Evolutionary conservation across 2,329 filamentous ascomycete species (phyloP).

Genomic region (Hirsutella thompsonii): DNA sequence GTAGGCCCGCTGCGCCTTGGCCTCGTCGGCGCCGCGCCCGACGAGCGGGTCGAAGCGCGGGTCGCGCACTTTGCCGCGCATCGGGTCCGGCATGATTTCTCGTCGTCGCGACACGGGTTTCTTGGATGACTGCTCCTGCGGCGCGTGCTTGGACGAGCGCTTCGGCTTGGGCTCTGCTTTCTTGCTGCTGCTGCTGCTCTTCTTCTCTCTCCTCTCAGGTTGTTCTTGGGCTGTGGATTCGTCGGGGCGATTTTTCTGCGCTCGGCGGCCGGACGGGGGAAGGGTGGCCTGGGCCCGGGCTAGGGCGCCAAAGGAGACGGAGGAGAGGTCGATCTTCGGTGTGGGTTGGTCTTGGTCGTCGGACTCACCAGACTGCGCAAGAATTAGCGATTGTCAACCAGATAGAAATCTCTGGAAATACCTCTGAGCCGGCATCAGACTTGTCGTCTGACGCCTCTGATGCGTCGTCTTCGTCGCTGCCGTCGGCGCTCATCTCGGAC

Average conservation of each 20-base stretch:
- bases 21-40: constrained; percentile 35
- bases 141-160: constrained; percentile 72
- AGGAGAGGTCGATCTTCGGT: constrained; percentile 32
- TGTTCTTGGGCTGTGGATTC: constrained; percentile 22
- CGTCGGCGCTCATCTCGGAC: constrained; percentile 14
- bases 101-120: constrained; percentile 71
- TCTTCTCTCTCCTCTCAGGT: not conserved
- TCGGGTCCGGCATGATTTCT: constrained; percentile 46
- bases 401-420: constrained; percentile 4
- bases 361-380: constrained; percentile 10
- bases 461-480: constrained; percentile 16
- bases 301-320: constrained; percentile 80
- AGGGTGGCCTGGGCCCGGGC: constrained; percentile 72
- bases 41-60: constrained; percentile 71
- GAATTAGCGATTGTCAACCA: not conserved
- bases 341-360: constrained; percentile 15
- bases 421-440: constrained; percentile 13
- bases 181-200: not conserved
- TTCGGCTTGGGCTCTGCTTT: constrained; percentile 9
- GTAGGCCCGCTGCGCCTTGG: constrained; percentile 59
- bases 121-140: constrained; percentile 70
- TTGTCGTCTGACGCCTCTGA: constrained; percentile 16
- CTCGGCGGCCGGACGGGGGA: constrained; percentile 16
- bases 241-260: constrained; percentile 12
- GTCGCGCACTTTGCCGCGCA: constrained; percentile 59